Evolutionary conservation across 129 eudicot species (phyloP).

Genomic region (Kitagawia praeruptora): DNA sequence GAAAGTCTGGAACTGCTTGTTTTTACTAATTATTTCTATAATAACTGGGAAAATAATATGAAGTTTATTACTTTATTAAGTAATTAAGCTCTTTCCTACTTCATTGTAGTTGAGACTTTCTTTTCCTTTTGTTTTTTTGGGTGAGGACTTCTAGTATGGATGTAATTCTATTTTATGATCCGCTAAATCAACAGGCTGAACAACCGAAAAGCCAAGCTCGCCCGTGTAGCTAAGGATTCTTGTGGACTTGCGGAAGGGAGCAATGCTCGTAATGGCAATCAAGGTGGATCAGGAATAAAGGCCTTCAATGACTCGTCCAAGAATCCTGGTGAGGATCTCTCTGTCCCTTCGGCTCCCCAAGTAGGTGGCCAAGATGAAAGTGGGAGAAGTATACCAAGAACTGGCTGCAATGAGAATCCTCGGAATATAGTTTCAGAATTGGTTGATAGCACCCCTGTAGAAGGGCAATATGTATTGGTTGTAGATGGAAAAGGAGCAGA

Average conservation of each 20-base stretch:
- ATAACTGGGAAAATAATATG: background rate
- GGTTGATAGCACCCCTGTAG: constrained; percentile 21
- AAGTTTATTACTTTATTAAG: background rate
- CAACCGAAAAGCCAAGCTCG: constrained; percentile 85
- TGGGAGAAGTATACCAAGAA: constrained; percentile 9
- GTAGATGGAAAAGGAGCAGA: constrained; percentile 47
- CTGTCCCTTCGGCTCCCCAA: constrained; percentile 29
- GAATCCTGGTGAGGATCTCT: constrained; percentile 38
- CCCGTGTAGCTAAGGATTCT: constrained; percentile 77
- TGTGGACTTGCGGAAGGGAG: constrained; percentile 47
- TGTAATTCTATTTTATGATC: background rate
- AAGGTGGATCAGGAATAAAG: constrained; percentile 38
- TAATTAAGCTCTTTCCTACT: background rate
- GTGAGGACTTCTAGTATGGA: background rate
- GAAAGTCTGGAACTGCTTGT: background rate
- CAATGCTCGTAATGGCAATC: constrained; percentile 38
- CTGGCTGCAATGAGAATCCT: constrained; percentile 12
- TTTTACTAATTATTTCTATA: background rate
- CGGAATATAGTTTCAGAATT: constrained; percentile 12
- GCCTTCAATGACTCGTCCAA: constrained; percentile 32
- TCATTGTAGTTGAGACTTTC: background rate
- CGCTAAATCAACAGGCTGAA: constrained; percentile 53
- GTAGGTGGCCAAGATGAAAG: constrained; percentile 14
- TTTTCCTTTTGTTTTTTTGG: too few species aligned
- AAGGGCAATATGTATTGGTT: constrained; percentile 59